These are phyloP conservation scores for Castanospermum australe DNA, from an alignment of 306 rosid genomes.

Conservation along the genomic window DNA sequence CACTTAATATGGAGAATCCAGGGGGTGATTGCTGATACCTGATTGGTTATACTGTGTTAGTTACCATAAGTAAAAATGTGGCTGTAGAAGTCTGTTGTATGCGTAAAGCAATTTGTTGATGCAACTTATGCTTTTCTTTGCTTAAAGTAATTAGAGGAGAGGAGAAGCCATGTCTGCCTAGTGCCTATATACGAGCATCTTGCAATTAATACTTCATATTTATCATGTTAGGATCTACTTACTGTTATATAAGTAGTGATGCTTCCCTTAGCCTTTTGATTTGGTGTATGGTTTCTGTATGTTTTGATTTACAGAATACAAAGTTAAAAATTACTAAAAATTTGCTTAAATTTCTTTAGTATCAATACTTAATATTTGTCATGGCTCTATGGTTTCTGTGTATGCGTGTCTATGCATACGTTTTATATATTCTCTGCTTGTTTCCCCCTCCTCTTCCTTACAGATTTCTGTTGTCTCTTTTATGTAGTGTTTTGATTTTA, in stretches of 20 bases:
- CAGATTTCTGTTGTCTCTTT: conserved; percentile 25
- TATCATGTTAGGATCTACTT: not conserved
- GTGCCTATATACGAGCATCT: not conserved
- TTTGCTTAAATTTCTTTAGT: not conserved
- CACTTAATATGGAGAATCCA: conserved; percentile 20
- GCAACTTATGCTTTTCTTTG: conserved; percentile 21
- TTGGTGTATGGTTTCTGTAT: not conserved
- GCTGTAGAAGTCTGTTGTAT: conserved; percentile 3
- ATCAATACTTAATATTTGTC: not conserved
- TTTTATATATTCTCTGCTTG: not conserved
- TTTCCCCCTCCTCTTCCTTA: conserved; percentile 2
- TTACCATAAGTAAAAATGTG: not conserved
- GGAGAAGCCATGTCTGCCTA: not conserved
- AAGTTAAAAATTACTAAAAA: not conserved
- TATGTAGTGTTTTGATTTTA: conserved; percentile 85
- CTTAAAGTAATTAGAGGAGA: not conserved
- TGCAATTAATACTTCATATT: not conserved
- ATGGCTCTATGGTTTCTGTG: not conserved
- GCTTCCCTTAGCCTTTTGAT: not conserved
- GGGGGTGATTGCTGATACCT: conserved; percentile 13
- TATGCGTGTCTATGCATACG: not conserved
- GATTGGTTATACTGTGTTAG: not conserved
- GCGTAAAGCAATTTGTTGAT: not conserved
- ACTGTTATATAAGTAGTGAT: not conserved
- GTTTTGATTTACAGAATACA: not conserved